Percentiles rank a stretch among this genome's conserved stretches.
phyloP scores from a whole-genome alignment of 208 protist genomes.

The Wallacemonas sp. region DNA sequence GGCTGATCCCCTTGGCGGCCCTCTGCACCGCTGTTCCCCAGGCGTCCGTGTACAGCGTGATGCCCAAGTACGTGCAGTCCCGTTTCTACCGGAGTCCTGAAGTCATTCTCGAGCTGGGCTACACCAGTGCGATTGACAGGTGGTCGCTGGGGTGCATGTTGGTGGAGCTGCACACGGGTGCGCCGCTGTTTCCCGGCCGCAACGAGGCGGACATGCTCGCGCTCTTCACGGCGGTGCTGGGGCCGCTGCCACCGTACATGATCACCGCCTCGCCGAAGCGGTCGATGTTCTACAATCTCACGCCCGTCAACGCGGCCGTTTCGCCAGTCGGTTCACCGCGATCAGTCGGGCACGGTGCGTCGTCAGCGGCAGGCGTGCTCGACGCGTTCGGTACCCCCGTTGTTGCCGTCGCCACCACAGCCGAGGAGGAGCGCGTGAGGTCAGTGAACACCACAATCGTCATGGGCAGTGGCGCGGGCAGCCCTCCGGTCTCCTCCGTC shows the following conservation, averaged over 20 bases:
- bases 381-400: not conserved
- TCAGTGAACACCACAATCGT: not conserved
- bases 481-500: slow-evolving; percentile 5
- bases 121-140: slow-evolving; percentile 97
- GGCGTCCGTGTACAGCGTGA: slow-evolving; percentile 12
- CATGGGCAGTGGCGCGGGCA: not conserved
- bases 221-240: slow-evolving; percentile 87
- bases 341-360: not conserved
- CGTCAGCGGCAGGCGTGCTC: not conserved
- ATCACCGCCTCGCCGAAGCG: slow-evolving; percentile 69
- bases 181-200: slow-evolving; percentile 95
- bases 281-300: slow-evolving; percentile 40
- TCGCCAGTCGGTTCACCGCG: not conserved
- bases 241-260: slow-evolving; percentile 77
- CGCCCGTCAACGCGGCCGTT: not conserved
- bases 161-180: slow-evolving; percentile 97
- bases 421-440: not conserved
- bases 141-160: slow-evolving; percentile 99
- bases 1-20: not conserved
- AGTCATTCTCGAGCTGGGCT: slow-evolving; percentile 97
- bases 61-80: slow-evolving; percentile 95
- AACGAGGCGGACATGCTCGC: slow-evolving; percentile 95
- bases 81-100: slow-evolving; percentile 97
- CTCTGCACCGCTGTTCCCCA: slow-evolving; percentile 1
- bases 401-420: not conserved